Evolutionary conservation across 352 stramenopile species (phyloP).

Genomic region (Globisporangium carolinianum): DNA sequence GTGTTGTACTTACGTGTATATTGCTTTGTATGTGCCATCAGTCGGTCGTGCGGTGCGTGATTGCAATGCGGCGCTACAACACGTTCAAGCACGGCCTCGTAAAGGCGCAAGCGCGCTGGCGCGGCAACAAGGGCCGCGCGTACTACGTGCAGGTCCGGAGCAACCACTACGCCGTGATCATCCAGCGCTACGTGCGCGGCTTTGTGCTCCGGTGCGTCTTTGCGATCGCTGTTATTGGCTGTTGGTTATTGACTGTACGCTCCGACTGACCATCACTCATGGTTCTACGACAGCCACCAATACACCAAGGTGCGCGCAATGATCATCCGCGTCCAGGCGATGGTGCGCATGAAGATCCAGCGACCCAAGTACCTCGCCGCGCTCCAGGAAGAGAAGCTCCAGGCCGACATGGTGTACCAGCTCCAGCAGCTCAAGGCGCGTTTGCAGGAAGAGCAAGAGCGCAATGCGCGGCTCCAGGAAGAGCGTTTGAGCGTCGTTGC

Average conservation of each 20-base stretch:
- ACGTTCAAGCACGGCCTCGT: constrained; percentile 68
- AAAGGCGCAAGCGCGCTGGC: constrained; percentile 55
- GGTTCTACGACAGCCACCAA: constrained; percentile 10
- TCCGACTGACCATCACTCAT: neutral
- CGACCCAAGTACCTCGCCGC: constrained; percentile 69
- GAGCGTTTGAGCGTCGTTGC: constrained; percentile 35
- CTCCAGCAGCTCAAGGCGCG: constrained; percentile 72
- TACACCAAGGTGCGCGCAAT: constrained; percentile 63
- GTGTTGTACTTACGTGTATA: neutral
- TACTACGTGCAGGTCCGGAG: constrained; percentile 68
- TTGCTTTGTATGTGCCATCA: constrained; percentile 5
- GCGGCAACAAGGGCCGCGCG: constrained; percentile 61
- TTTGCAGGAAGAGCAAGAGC: constrained; percentile 69
- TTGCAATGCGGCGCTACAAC: constrained; percentile 80
- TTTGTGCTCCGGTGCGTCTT: constrained; percentile 40
- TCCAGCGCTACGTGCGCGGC: constrained; percentile 72
- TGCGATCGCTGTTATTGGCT: neutral
- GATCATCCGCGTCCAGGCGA: constrained; percentile 69
- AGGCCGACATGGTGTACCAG: constrained; percentile 85
- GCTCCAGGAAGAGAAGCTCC: constrained; percentile 71
- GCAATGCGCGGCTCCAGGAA: constrained; percentile 61
- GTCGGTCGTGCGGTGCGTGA: constrained; percentile 77
- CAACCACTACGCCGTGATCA: constrained; percentile 78
- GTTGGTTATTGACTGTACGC: neutral
- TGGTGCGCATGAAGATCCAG: constrained; percentile 80